Evolutionary conservation across 1,284 basidiomycete species (phyloP), one percentile per base, ranked within the genome.

Genomic region (Filobasidium uniguttulatum): DNA sequence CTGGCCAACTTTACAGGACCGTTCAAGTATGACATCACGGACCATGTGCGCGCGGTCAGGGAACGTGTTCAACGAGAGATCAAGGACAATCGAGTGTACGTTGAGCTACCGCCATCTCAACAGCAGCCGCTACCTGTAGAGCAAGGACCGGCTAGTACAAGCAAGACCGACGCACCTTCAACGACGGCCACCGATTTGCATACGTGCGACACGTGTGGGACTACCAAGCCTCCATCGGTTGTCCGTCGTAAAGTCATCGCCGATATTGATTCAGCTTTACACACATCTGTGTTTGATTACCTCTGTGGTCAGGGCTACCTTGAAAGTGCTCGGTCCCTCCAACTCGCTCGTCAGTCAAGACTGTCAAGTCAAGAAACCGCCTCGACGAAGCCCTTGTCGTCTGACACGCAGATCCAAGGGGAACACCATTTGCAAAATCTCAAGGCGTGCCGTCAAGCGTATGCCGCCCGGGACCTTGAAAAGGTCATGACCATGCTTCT

Each of bases 11-110:
- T 94, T 64, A 85, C 41, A 54, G 78, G 81, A 15, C 76, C 80
- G 1, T 96, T 94, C 76, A 75, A 72, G 59, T 94, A 79, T 64
- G 87, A 91, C 64, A 91, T 96, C 61, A 82, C 85, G 50, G 77
- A 79, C 48, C 78, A 88, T 60, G 82, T 84, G 25, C 76, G 79
- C 55, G 77, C 80, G 54, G 76, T 76, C 57, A 75, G 77, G 46
- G 76, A 78, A 52, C 65, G 64, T 9, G 75, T 76, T 1, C 85
- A 83, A 83, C 66, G 68, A 10, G 74, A 72, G 46, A 81, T 85
- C 44, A 75, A 81, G 58, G 66, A 66, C 26, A 78, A 75, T 0
- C 72, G 74, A 3, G 65, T 80, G 52, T 60, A 61, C 37, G 40
- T 48, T 10, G 20, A 17, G 14, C 25, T 37, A 20, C n/a, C n/a